Conservation (phyloP, 2,329 filamentous ascomycete species). For the Paecilomyces variotii region DNA sequence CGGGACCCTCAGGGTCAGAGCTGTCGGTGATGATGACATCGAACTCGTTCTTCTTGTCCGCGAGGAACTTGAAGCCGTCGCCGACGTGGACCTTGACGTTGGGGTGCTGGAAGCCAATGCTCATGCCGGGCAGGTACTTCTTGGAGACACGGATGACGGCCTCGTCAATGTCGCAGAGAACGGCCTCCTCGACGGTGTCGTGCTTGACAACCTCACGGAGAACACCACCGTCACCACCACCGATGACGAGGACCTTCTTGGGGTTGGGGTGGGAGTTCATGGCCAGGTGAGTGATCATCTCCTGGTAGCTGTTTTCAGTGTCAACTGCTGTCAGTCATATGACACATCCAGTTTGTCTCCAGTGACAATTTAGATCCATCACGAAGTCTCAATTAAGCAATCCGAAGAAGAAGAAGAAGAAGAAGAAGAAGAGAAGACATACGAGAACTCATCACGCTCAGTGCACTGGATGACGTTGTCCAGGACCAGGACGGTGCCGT, state of each 20-base stretch:
- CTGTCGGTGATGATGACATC: slow-evolving; percentile 99
- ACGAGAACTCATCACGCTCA: slow-evolving; percentile 96
- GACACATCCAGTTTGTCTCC: background rate
- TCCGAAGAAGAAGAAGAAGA: no score
- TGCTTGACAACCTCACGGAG: slow-evolving; percentile 99
- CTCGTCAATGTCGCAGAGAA: slow-evolving; percentile 98
- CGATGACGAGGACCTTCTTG: slow-evolving; percentile 97
- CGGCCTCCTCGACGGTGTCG: slow-evolving; percentile 89
- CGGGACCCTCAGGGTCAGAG: slow-evolving; percentile 92
- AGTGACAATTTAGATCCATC: background rate
- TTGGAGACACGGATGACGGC: slow-evolving; percentile 97
- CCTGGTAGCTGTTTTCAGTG: slow-evolving; percentile 62
- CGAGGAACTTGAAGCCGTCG: slow-evolving; percentile 97
- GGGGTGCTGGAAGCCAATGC: slow-evolving; percentile 85
- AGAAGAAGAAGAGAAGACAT: slow-evolving; percentile 20
- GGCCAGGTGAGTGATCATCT: slow-evolving; percentile 99
- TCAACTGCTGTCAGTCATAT: background rate
- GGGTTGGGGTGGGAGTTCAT: slow-evolving; percentile 98
- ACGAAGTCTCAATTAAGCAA: no score
- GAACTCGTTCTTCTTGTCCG: slow-evolving; percentile 93
- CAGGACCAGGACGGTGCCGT: slow-evolving; percentile 90
- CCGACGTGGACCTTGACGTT: slow-evolving; percentile 89
- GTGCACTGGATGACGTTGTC: slow-evolving; percentile 99
- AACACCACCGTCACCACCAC: slow-evolving; percentile 93
- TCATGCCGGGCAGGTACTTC: slow-evolving; percentile 93